Percentiles rank a stretch among this genome's conserved stretches.
Conservation (phyloP, 306 rosid species). For the Chamaecrista fasciculata region DNA sequence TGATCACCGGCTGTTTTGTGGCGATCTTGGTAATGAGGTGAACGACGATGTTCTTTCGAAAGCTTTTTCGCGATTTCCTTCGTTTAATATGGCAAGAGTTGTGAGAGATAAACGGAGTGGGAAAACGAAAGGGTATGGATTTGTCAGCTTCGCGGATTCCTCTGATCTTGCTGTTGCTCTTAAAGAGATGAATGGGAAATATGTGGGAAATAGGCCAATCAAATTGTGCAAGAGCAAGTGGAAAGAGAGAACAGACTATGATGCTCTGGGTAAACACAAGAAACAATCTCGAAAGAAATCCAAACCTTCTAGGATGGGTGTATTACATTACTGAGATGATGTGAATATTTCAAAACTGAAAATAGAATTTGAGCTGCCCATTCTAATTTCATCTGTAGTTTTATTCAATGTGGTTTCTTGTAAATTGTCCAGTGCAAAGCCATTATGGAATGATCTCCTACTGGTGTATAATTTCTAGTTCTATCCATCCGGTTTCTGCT, state of each 20-base stretch:
- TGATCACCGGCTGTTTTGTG: conserved; percentile 77
- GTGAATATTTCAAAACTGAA: neutral
- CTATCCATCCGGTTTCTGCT: neutral
- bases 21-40: conserved; percentile 89
- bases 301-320: conserved; percentile 61
- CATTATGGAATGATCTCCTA: neutral
- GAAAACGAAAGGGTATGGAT: conserved; percentile 96
- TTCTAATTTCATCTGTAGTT: neutral
- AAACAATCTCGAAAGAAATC: conserved; percentile 57
- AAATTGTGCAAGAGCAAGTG: conserved; percentile 83
- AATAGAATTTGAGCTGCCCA: neutral
- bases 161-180: conserved; percentile 69
- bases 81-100: conserved; percentile 85
- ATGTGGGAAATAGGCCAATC: conserved; percentile 82
- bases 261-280: conserved; percentile 61
- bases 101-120: conserved; percentile 97
- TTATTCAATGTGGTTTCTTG: neutral
- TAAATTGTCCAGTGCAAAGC: neutral
- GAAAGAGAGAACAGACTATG: conserved; percentile 74
- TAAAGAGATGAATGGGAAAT: conserved; percentile 85
- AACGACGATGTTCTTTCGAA: conserved; percentile 84
- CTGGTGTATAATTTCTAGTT: neutral
- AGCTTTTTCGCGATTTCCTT: conserved; percentile 76
- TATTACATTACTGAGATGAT: conserved; percentile 60
- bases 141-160: conserved; percentile 90